Base-by-base conservation (phyloP, 2,329 filamentous ascomycete genomes). In the Fusarium guadeloupense region DNA sequence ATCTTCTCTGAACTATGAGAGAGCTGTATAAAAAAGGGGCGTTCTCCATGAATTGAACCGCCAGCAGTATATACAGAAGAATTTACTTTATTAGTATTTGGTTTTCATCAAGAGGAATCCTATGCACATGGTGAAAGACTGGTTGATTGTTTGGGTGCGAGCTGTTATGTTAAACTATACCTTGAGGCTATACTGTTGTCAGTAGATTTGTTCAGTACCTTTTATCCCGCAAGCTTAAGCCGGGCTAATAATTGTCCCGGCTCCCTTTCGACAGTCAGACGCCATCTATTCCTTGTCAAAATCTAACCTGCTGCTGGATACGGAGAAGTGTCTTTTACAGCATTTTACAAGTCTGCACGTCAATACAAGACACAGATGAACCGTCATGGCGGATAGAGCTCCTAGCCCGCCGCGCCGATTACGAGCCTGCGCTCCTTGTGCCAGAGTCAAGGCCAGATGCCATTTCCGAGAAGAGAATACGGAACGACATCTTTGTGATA, bases 371-470 rank as follows among this genome's bases (percentile, higher is more conserved):
- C 10, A 6, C n/a, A 14, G 26, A 9, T 23, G 6, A 35, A 6
- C 8, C 20, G 17, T 17, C 23, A 69, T 68, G 66, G 21, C 16
- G 13, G 47, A 47, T 30, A 61, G 64, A 56, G 49, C 56, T 19
- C 16, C 58, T 14, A 75, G 72, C 39, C 72, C 71, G 5, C 69
- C 58, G 14, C 71, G 72, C 7, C 66, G 72, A 42, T 59, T 67
- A 20, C 67, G 73, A 43, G 72, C 72, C 9, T 75, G 73, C 31
- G 63, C 62, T n/a, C 57, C 67, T 30, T 75, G 73, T 49, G 62
- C 64, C 23, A 66, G 59, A 46, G 64, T 59, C 19, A 74, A 71
- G 48, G 66, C 70, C n/a, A 65, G 62, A 41, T 74, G 73, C 31
- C 53, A 67, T 50, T 75, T 74, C 34, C 64, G 54, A 41, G 56